These are phyloP conservation scores for Berberis vulgaris DNA, from an alignment of 164 flowering plant species.

Conservation along the genomic window DNA sequence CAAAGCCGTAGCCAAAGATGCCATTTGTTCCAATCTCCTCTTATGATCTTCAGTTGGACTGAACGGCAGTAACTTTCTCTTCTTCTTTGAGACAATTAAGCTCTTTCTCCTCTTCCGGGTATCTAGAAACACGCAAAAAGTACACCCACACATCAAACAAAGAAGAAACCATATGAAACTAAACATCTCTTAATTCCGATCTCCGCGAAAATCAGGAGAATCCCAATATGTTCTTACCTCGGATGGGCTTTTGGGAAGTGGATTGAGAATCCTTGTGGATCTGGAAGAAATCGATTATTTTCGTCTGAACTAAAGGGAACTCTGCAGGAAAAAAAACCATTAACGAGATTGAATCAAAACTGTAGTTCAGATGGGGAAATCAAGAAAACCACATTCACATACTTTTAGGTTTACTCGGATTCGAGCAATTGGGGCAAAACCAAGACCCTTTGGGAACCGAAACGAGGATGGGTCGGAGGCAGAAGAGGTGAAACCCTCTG, in stretches of 20 bases:
- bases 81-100: slow-evolving; percentile 58
- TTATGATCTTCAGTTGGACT: slow-evolving; percentile 54
- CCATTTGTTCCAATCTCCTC: slow-evolving; percentile 81
- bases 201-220: no score
- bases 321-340: slow-evolving; percentile 27
- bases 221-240: slow-evolving; percentile 26
- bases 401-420: slow-evolving; percentile 35
- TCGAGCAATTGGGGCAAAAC: slow-evolving; percentile 70
- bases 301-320: slow-evolving; percentile 81
- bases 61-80: slow-evolving; percentile 61
- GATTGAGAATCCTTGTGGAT: slow-evolving; percentile 40
- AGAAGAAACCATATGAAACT: not conserved
- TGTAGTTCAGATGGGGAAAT: not conserved
- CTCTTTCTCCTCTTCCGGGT: slow-evolving; percentile 39
- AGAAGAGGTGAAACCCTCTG: slow-evolving; percentile 65
- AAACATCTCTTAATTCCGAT: not conserved
- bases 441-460: slow-evolving; percentile 76
- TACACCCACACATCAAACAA: not conserved
- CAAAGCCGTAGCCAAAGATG: slow-evolving; percentile 81
- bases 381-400: slow-evolving; percentile 9
- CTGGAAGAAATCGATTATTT: slow-evolving; percentile 83
- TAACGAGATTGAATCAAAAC: not conserved
- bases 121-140: slow-evolving; percentile 21
- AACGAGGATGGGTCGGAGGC: slow-evolving; percentile 66
- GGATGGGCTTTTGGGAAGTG: slow-evolving; percentile 13